Conservation (phyloP, 1,284 basidiomycete genomes). For the Ganoderma lingzhi region DNA sequence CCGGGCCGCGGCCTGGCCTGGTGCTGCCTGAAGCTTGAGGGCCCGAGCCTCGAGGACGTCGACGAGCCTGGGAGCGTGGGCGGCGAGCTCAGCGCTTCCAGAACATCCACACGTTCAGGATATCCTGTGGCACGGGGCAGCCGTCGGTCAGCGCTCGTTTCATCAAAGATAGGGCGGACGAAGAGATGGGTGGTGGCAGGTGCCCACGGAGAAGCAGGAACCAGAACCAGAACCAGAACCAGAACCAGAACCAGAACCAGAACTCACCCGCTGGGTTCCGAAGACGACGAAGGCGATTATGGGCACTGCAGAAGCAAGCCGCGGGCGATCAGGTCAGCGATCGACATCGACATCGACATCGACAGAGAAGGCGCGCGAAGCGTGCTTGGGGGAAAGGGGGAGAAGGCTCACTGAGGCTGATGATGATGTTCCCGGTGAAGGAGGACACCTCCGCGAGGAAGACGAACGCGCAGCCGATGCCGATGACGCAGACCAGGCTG, state of each 20-base stretch:
- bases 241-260: not conserved
- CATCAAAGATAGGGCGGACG: not conserved
- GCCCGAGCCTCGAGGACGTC: too few relatives aligned
- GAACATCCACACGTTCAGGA: constrained; percentile 34
- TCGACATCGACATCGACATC: too few relatives aligned
- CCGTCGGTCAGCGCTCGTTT: not conserved
- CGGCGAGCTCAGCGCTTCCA: constrained; percentile 25
- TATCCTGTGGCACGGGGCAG: constrained; percentile 23
- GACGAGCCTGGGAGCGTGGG: not conserved
- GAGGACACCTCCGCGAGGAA: constrained; percentile 31
- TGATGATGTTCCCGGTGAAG: constrained; percentile 34
- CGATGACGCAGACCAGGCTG: constrained; percentile 33
- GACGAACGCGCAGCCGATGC: constrained; percentile 33
- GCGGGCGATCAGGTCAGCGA: not conserved
- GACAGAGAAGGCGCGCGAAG: too few relatives aligned
- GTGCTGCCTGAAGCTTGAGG: not conserved
- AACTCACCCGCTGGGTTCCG: constrained; percentile 32
- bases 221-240: not conserved
- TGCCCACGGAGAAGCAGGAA: not conserved
- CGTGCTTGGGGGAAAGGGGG: not conserved
- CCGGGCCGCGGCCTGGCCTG: not conserved
- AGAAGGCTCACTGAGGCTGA: constrained; percentile 27
- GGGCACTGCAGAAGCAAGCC: constrained; percentile 25
- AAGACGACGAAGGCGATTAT: constrained; percentile 35
- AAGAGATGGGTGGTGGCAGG: not conserved